phyloP scores from a whole-genome alignment of 2,329 filamentous ascomycete genomes.

The Neofusicoccum laricinum region DNA sequence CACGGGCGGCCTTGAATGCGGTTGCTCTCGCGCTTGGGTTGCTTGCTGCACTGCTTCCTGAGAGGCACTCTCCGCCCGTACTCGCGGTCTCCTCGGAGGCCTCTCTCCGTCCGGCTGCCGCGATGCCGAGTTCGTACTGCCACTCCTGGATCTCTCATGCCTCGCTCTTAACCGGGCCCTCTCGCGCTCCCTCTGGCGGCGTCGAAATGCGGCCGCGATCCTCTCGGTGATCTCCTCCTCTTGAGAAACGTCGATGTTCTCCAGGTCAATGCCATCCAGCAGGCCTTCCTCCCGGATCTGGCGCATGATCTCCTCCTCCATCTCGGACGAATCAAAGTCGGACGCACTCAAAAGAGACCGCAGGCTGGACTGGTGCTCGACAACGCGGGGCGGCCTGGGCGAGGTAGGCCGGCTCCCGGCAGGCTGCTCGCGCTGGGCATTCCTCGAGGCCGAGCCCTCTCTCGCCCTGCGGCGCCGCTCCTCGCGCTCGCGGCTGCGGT shows the following conservation, averaged over 20 bases:
- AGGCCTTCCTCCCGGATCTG: slow-evolving; percentile 87
- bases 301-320: slow-evolving; percentile 83
- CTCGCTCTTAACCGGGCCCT: slow-evolving; percentile 24
- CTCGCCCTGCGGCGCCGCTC: slow-evolving; percentile 17
- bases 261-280: slow-evolving; percentile 81
- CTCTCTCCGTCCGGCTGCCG: slow-evolving; percentile 26
- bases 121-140: slow-evolving; percentile 20
- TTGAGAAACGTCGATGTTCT: slow-evolving; percentile 77
- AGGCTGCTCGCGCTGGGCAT: not conserved
- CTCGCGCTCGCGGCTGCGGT: slow-evolving; percentile 28
- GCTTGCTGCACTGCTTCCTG: slow-evolving; percentile 18
- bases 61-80: slow-evolving; percentile 33
- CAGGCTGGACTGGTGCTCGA: slow-evolving; percentile 88
- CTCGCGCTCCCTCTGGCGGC: slow-evolving; percentile 66
- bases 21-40: not conserved
- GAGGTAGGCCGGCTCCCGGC: not conserved
- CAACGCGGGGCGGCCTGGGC: slow-evolving; percentile 47
- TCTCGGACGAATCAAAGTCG: slow-evolving; percentile 71
- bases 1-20: slow-evolving; percentile 38
- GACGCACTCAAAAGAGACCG: slow-evolving; percentile 79
- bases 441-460: not conserved
- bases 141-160: slow-evolving; percentile 42
- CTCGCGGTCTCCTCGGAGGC: slow-evolving; percentile 30
- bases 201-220: slow-evolving; percentile 83
- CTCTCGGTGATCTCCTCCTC: slow-evolving; percentile 88